These are phyloP conservation scores for Eragrostis tef DNA, from an alignment of 202 grass and related monocot genomes.

Conservation along the genomic window DNA sequence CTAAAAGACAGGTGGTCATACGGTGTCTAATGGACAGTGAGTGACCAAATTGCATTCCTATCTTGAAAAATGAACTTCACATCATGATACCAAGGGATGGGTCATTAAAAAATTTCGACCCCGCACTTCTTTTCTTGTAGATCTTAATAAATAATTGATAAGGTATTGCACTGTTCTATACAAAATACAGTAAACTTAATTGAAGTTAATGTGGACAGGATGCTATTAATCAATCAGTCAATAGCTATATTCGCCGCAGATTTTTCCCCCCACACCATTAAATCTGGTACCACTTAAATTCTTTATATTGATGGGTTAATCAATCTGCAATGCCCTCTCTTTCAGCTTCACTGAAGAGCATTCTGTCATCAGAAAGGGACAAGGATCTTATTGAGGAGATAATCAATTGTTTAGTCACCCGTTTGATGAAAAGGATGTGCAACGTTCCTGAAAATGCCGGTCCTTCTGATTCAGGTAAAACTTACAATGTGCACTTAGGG, in stretches of 20 bases:
- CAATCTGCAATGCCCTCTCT: constrained; percentile 34
- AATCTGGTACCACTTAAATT: not conserved
- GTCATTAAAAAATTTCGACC: not conserved
- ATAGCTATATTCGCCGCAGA: not conserved
- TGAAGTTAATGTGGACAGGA: not conserved
- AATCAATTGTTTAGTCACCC: constrained; percentile 68
- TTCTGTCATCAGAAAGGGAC: constrained; percentile 66
- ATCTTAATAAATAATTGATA: not conserved
- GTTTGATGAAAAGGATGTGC: constrained; percentile 92
- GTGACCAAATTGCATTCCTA: not conserved
- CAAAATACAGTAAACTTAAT: not conserved
- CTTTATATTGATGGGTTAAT: constrained; percentile 16
- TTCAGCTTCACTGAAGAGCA: constrained; percentile 79
- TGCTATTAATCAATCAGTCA: not conserved
- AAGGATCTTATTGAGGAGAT: constrained; percentile 73
- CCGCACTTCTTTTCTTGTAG: not conserved
- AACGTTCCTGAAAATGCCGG: constrained; percentile 52
- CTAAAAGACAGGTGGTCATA: not conserved
- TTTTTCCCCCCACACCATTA: not conserved
- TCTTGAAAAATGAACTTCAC: not conserved
- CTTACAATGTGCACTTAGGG: constrained; percentile 3
- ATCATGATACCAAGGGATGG: not conserved
- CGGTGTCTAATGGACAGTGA: no score
- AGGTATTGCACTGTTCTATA: no score
- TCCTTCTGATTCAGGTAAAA: constrained; percentile 54